Evolutionary conservation across 2,329 filamentous ascomycete genomes (phyloP), one percentile per base, ranked within the genome.

Genomic region (Aspergillaceae sp.): DNA sequence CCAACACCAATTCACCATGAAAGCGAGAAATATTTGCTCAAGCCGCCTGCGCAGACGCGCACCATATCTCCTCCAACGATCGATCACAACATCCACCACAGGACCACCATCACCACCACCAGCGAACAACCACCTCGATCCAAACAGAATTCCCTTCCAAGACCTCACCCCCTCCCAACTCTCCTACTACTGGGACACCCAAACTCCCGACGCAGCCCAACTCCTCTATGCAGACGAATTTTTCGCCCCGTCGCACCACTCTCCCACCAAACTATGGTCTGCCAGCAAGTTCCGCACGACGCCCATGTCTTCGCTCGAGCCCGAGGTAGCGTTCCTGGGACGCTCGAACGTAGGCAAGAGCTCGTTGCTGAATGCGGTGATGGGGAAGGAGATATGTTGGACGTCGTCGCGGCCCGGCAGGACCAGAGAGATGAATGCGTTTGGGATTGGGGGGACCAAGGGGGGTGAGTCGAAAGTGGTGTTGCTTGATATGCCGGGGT

Each of bases 281-380:
- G 73, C 76, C 5, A 70, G 73, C 10, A 73, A 77, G 48, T 86
- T 86, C 65, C 78, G 77, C 53, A 68, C 70, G 3, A 77, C 83
- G 48, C 76, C 79, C 5, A 66, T 70, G 46, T 71, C 72, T 6
- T 74, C 71, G 1, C 59, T 71, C 1, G 66, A 76, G 29, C 79
- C 80, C 1, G 79, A 84, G 68, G 74, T 84, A 9, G 78, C 77
- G 36, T 84, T 87, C 58, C 71, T 87, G 3, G 83, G 83, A 11
- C 75, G 83, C 41, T 82, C 77, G 35, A 87, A 87, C 57, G 83
- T 84, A 4, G 83, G 83, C 44, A 87, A 87, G 65, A 80, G 76
- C 45, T 78, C 74, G 2, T 59, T 87, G 4, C 69, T 87, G 28
- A 87, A 87, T 59, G 77, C 79, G 2, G 65, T 87, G 6, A 73